These are phyloP conservation scores for Sporothrix humicola DNA, from an alignment of 2,329 filamentous ascomycete genomes.

Conservation along the genomic window DNA sequence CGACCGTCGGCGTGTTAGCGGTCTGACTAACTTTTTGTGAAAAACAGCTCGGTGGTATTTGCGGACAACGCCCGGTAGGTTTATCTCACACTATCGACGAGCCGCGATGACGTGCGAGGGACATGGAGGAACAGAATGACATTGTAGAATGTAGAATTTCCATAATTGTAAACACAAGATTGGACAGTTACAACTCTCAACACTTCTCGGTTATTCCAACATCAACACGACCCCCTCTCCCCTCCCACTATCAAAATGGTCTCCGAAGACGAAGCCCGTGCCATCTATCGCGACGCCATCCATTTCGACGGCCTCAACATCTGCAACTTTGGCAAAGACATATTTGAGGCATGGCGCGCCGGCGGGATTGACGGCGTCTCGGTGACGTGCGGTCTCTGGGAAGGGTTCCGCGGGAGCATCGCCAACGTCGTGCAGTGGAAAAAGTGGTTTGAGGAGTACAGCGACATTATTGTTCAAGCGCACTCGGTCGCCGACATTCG, in stretches of 20 bases:
- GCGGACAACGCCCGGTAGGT: constrained; percentile 7
- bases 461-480: constrained; percentile 48
- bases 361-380: constrained; percentile 51
- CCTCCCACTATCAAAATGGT: constrained; percentile 41
- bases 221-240: neutral
- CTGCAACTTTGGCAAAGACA: constrained; percentile 48
- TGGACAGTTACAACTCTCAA: neutral
- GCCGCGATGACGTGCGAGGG: neutral
- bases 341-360: constrained; percentile 49
- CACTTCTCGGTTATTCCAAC: neutral
- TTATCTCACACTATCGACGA: constrained; percentile 9
- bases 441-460: constrained; percentile 51
- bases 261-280: constrained; percentile 46
- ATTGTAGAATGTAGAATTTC: neutral
- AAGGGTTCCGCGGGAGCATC: constrained; percentile 48
- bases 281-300: constrained; percentile 46
- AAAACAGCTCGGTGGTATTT: neutral
- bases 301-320: constrained; percentile 52
- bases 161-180: constrained; percentile 6
- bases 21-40: neutral
- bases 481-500: constrained; percentile 48
- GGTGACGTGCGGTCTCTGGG: constrained; percentile 50
- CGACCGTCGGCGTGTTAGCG: constrained; percentile 9
- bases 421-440: constrained; percentile 51
- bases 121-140: neutral